Base-by-base conservation (phyloP, 768 basidiomycete genomes). In the Austroboletus eburneus region DNA sequence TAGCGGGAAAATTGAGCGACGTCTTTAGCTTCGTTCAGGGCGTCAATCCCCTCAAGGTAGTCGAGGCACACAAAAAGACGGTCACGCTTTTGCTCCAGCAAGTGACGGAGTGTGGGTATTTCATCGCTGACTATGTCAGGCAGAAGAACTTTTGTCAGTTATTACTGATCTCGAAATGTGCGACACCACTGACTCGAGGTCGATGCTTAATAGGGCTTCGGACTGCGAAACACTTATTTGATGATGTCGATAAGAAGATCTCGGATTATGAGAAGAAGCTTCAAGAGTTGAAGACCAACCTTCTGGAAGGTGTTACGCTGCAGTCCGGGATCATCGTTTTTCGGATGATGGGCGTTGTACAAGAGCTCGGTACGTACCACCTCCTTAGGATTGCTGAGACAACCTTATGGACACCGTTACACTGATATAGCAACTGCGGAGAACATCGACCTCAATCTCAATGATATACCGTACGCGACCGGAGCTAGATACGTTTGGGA, bases 401-500 rank as follows among this genome's bases (percentile, higher is more conserved):
- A 10, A 0, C 17, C 24, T 47, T 12, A 56, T 5, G 5, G 5
- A n/a, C 22, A 25, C 23, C 4, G 5, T n/a, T n/a, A n/a, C n/a
- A n/a, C n/a, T n/a, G n/a, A n/a, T n/a, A n/a, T n/a, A n/a, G n/a
- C n/a, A n/a, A 14, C 22, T 60, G 58, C 33, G 42, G 51, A 54
- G 33, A 48, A 48, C 9, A 37, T 50, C 16, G 56, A 61, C 27
- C n/a, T n/a, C n/a, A n/a, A n/a, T n/a, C 47, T 64, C 25, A 48
- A 48, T 2, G 52, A 48, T 27, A 51, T 65, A 20, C 51, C 51
- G 9, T 64, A 59, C 37, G 57, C 54, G 2, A 18, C 30, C 18
- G 61, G 58, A 12, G 64, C 62, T 30, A 44, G 52, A 35, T 63
- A 59, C n/a, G 36, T 43, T 9, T 24, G 46, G 20, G 57, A 60